A percentile compares a stretch with the other conserved stretches of the same genome.
phyloP scores from a whole-genome alignment of 2,329 filamentous ascomycete genomes.

The Bertia moriformis region DNA sequence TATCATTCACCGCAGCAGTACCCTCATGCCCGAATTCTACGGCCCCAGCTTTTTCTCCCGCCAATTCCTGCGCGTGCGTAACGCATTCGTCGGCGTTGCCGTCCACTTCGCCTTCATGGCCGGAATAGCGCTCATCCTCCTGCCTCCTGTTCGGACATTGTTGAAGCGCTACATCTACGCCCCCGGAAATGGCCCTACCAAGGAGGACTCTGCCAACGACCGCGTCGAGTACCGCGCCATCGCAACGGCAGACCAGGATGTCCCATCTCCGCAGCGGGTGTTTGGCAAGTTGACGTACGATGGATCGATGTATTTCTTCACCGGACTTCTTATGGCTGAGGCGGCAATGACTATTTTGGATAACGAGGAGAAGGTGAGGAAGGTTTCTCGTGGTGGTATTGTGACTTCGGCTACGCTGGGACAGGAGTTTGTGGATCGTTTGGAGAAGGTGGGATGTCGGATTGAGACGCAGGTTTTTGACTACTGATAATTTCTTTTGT shows the following conservation, averaged over 20 bases:
- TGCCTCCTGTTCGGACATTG: slow-evolving; percentile 10
- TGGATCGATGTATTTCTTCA: slow-evolving; percentile 8
- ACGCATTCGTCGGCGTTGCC: slow-evolving; percentile 30
- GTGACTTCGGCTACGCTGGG: neutral
- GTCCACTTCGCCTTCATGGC: slow-evolving; percentile 32
- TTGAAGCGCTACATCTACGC: neutral
- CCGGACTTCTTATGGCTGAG: slow-evolving; percentile 7
- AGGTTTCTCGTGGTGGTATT: neutral
- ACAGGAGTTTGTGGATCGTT: neutral
- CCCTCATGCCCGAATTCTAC: slow-evolving; percentile 20
- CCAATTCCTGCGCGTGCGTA: slow-evolving; percentile 36
- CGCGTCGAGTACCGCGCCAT: slow-evolving; percentile 7
- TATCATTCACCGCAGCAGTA: slow-evolving; percentile 1
- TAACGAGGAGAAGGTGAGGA: neutral
- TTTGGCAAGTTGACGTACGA: slow-evolving; percentile 7
- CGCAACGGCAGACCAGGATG: slow-evolving; percentile 7
- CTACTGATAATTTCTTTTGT: neutral
- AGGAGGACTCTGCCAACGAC: slow-evolving; percentile 6
- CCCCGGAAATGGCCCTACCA: slow-evolving; percentile 6
- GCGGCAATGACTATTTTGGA: slow-evolving; percentile 6
- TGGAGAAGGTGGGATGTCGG: neutral
- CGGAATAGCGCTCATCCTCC: slow-evolving; percentile 19
- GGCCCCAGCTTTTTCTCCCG: slow-evolving; percentile 45
- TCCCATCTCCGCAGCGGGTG: slow-evolving; percentile 8
- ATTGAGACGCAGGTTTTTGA: neutral